Percentiles rank a stretch among this genome's conserved stretches.
Evolutionary conservation across 495 filamentous ascomycete species (phyloP).

Genomic region (Peziza echinospora): DNA sequence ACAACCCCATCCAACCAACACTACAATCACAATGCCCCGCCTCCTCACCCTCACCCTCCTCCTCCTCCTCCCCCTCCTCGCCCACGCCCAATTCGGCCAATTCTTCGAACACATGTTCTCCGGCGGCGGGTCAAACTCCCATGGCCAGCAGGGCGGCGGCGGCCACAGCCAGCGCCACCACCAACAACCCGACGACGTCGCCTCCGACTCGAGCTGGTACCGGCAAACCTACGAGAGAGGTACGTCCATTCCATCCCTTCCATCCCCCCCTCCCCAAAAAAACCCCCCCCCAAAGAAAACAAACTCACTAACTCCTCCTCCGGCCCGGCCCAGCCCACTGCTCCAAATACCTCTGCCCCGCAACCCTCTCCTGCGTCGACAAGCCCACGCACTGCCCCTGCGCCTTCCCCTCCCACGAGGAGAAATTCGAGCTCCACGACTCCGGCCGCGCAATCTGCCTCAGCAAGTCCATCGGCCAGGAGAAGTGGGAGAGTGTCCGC

Average conservation of each 20-base stretch:
- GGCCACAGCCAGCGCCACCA: conserved; percentile 32
- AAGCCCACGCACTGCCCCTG: conserved; percentile 64
- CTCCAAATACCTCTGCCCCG: conserved; percentile 50
- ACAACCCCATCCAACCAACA: too few species aligned
- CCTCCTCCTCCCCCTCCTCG: conserved; percentile 28
- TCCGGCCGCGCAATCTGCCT: conserved; percentile 48
- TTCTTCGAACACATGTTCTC: conserved; percentile 55
- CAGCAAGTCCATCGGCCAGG: conserved; percentile 35
- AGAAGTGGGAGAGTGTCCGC: conserved; percentile 13
- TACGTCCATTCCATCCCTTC: conserved; percentile 22
- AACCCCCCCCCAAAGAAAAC: neutral
- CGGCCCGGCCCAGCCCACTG: conserved; percentile 37
- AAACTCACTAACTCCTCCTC: too few species aligned
- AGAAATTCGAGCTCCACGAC: conserved; percentile 44
- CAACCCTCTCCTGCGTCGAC: conserved; percentile 49
- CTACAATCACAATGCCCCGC: too few species aligned
- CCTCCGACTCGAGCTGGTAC: conserved; percentile 45
- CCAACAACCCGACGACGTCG: conserved; percentile 35
- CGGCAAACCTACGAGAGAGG: conserved; percentile 36
- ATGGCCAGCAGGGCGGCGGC: conserved; percentile 18
- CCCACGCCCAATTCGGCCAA: conserved; percentile 39
- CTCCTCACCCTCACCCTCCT: conserved; percentile 18
- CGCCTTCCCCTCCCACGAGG: conserved; percentile 42
- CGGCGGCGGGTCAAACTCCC: conserved; percentile 21
- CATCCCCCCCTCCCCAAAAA: neutral